Evolutionary conservation across 257 asterid genomes (phyloP), one percentile per base, ranked within the genome.

Genomic region (Plantago ovata): DNA sequence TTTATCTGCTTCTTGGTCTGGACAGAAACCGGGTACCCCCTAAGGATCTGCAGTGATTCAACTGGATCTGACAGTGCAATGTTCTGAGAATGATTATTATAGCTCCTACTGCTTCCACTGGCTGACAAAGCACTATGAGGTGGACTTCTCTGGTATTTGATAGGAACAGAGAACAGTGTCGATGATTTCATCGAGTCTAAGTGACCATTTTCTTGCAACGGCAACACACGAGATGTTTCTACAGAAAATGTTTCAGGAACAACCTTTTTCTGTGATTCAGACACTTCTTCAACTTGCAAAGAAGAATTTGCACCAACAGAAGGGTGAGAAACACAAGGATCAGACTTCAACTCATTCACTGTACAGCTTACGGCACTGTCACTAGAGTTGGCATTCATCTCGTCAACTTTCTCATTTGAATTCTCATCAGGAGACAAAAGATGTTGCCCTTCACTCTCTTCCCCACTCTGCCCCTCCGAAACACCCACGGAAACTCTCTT

Each of bases 1-100:
- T 71, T 79, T 52, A 58, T 63, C 57, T 71, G 83, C 59, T 64
- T 72, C 62, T 63, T 54, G 44, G 60, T 72, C n/a, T 82, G 75
- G 63, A 67, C 82, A 7, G 86, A 70, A 49, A 77, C 60, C 3
- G 89, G 83, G 68, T 79, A 79, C 13, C 83, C 79, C 62, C 72
- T 57, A 58, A 76, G 81, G 55, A 86, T 64, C 58, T 71, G 85
- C 46, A 82, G 44, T 59, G 77, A 63, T 13, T 75, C 83, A 56
- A 74, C 64, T 56, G 62, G 68, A 68, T 69, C 77, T 39, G 74
- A 50, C 54, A 23, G 61, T 19, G 73, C 66, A 48, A 50, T 67
- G 28, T 68, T 75, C 64, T 52, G 70, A 70, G 64, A 41, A 60
- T 71, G 72, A 62, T 67, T 60, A 53, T 61, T 64, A 56, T 58